Conservation (phyloP, 2,329 filamentous ascomycete genomes). For the Exophiala sideris region DNA sequence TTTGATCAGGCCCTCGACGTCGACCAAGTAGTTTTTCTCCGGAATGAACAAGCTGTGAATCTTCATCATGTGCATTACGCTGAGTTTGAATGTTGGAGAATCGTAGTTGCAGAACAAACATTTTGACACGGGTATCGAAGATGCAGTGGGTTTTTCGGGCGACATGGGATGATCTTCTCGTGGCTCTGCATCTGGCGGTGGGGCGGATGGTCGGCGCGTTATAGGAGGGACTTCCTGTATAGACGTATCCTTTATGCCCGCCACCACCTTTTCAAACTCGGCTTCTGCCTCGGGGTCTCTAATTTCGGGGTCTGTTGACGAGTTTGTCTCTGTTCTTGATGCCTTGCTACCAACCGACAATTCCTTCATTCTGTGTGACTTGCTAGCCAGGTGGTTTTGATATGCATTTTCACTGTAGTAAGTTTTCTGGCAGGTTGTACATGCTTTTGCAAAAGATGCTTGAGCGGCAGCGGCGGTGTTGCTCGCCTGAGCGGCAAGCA, state of each 20-base stretch:
- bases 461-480: slow-evolving; percentile 81
- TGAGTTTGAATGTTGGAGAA: slow-evolving; percentile 71
- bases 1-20: slow-evolving; percentile 75
- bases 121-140: slow-evolving; percentile 45
- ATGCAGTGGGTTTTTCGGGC: slow-evolving; percentile 22
- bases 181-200: slow-evolving; percentile 36
- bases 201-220: slow-evolving; percentile 39
- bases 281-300: slow-evolving; percentile 45
- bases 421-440: slow-evolving; percentile 79
- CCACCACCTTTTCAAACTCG: slow-evolving; percentile 69
- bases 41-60: slow-evolving; percentile 96
- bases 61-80: slow-evolving; percentile 64
- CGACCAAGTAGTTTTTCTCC: slow-evolving; percentile 76
- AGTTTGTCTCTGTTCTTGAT: slow-evolving; percentile 44
- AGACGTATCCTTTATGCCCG: slow-evolving; percentile 68
- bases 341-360: slow-evolving; percentile 49
- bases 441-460: slow-evolving; percentile 81
- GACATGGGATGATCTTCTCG: slow-evolving; percentile 38
- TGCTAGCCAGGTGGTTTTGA: slow-evolving; percentile 84
- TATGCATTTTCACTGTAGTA: slow-evolving; percentile 97
- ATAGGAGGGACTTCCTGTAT: slow-evolving; percentile 50
- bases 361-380: slow-evolving; percentile 74
- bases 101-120: slow-evolving; percentile 93
- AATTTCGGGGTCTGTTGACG: slow-evolving; percentile 46
- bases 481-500: slow-evolving; percentile 81